Base-by-base conservation (phyloP, 768 basidiomycete species). In the Lactarius sp. region DNA sequence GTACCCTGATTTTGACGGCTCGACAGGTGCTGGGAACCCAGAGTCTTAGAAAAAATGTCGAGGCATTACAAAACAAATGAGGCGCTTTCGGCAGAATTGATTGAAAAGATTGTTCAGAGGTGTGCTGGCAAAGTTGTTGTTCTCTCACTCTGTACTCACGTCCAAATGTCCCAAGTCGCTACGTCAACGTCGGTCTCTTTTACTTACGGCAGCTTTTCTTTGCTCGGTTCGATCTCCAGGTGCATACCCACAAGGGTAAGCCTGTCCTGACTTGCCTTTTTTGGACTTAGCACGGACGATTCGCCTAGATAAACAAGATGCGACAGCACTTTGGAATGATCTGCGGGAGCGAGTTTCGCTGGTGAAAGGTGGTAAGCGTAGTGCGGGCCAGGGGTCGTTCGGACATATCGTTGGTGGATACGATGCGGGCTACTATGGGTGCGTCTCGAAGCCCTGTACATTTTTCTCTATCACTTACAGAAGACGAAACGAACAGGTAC, bases 181-280 rank as follows among this genome's bases (percentile, higher is more conserved):
- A 92, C 64, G 87, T 90, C 64, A 92, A 93, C 61, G 82, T 90
- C 46, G 93, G 92, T 9, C 74, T 94, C 37, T 90, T 85, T 74
- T 90, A 88, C 74, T 80, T 92, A 12, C 84, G 89, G 33, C 92
- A 94, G 71, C 76, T 94, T 6, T 94, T 92, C 81, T 92, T 91
- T 69, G 90, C 86, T 64, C 84, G 84, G 69, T 90, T 85, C 67
- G 90, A 92, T 72, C 79, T 89, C 69, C 83, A 85, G 70, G 83
- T 90, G 8, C 89, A 90, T 73, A 86, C 84, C 1, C 83, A 84
- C 67, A 79, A 85, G 77, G 81, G 88, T 85, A 46, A 44, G 53
- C 12, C n/a, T 1, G 33, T 41, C 16, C 8, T 52, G 14, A 34
- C 8, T 18, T 12, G 18, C 27, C 22, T 34, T 7, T 27, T 7